Conservation (phyloP, 495 filamentous ascomycete genomes). For the Aspergillus haitiensis region DNA sequence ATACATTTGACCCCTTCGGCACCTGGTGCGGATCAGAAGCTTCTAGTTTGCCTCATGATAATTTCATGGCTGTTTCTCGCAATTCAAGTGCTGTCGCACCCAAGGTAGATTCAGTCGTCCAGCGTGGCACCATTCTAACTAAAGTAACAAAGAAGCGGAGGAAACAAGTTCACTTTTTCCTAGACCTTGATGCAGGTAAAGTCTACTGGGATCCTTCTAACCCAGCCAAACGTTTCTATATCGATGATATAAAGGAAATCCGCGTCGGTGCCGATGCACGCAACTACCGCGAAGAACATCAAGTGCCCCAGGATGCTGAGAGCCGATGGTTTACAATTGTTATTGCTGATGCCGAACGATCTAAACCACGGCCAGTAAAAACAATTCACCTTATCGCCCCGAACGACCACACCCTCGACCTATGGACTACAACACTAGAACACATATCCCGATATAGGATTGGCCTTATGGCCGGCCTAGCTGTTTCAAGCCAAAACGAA, state of each 20-base stretch:
- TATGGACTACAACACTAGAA: conserved; percentile 82
- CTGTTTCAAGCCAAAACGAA: conserved; percentile 70
- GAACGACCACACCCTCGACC: conserved; percentile 61
- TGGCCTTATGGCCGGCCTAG: conserved; percentile 83
- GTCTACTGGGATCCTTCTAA: conserved; percentile 83
- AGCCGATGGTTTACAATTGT: conserved; percentile 84
- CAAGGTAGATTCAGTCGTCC: conserved; percentile 66
- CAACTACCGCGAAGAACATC: conserved; percentile 84
- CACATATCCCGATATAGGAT: conserved; percentile 77
- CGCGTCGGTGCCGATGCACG: conserved; percentile 80
- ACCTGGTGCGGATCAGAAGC: conserved; percentile 41
- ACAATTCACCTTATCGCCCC: conserved; percentile 82
- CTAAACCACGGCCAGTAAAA: conserved; percentile 67
- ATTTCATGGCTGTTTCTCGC: conserved; percentile 32
- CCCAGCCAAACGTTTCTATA: conserved; percentile 78
- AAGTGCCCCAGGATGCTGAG: conserved; percentile 61
- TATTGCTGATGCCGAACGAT: conserved; percentile 67
- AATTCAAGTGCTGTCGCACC: conserved; percentile 58
- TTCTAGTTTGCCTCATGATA: conserved; percentile 42
- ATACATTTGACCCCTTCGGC: conserved; percentile 46
- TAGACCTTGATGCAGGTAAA: conserved; percentile 79
- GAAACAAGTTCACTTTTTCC: conserved; percentile 70
- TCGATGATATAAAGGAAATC: conserved; percentile 93
- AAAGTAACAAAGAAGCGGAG: conserved; percentile 82
- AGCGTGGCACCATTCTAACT: conserved; percentile 70